Base-by-base conservation (phyloP, 2,329 filamentous ascomycete species). In the Plectosphaerella cucumerina region DNA sequence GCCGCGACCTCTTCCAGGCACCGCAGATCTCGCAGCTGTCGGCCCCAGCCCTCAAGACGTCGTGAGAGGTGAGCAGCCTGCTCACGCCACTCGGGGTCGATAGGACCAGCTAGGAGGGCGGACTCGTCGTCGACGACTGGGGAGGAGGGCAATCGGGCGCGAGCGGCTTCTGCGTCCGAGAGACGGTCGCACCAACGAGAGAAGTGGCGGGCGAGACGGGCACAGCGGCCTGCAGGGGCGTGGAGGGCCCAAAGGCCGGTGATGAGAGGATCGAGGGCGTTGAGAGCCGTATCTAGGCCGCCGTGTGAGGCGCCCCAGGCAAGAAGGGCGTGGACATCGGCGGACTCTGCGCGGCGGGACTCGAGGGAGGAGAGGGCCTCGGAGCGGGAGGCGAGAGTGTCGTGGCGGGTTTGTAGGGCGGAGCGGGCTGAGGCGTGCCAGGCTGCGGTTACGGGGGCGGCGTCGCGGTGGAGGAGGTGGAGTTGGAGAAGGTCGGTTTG, bases 401-500 rank as follows among this genome's bases (percentile, higher is more conserved):
- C 61, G 58, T 84, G 84, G 15, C 74, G 72, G 2, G 47, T 56
- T 0, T 70, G 70, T 3, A 86, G 70, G 47, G 70, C 73, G 6
- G 57, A 52, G 51, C 72, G 72, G 1, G 85, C 85, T 58, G 79
- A 84, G 2, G 67, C 73, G 53, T 76, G 74, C 81, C 84, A 88
- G 49, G 75, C 68, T 4, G 62, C 59, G 2, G 72, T 62, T 1
- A 75, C 74, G 3, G 62, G 54, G 2, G 64, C 65, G 4, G 79
- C 76, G 49, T 77, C 76, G 55, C 78, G 76, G 63, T 87, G 84
- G 20, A 89, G 64, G 8, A 88, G 68, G 46, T 85, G 82, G 8
- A 88, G 70, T 59, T 87, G 84, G 21, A 89, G 69, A 2, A 89
- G 73, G 61, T 86, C 81, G 2, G 83, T 78, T 63, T 88, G 85